Percentiles rank a stretch among this genome's conserved stretches.
Conservation (phyloP, 208 protist species). For the Acanthamoeba royreba region DNA sequence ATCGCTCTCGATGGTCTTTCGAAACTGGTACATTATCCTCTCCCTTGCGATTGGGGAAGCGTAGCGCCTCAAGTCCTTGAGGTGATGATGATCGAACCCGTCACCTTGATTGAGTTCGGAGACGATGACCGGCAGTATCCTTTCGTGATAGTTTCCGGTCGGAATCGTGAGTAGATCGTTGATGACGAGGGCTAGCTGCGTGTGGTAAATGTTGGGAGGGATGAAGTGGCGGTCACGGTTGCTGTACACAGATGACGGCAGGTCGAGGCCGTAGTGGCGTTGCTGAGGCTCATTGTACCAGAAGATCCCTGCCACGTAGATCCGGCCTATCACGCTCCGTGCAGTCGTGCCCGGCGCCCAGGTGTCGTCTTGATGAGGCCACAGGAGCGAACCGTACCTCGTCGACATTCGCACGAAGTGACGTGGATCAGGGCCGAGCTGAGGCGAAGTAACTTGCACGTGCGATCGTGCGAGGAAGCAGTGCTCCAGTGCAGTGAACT, state of each 20-base stretch:
- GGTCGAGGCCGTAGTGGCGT: neutral
- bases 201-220: neutral
- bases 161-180: neutral
- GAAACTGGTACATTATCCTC: no score
- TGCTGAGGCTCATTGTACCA: neutral
- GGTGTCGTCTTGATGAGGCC: no score
- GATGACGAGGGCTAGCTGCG: neutral
- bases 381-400: neutral
- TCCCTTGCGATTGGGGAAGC: no score
- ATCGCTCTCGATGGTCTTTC: no score
- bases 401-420: neutral
- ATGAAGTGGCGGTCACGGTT: neutral
- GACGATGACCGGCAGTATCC: neutral
- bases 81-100: neutral
- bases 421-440: neutral
- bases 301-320: neutral
- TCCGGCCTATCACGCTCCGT: neutral
- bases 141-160: neutral
- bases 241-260: neutral
- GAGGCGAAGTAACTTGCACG: neutral
- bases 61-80: neutral
- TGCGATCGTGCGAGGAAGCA: neutral
- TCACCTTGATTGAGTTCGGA: neutral
- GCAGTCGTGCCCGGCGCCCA: no score
- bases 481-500: neutral